These are phyloP conservation scores for Zygosaccharomyces sapae DNA, from an alignment of 1,139 yeast genomes.

Conservation along the genomic window DNA sequence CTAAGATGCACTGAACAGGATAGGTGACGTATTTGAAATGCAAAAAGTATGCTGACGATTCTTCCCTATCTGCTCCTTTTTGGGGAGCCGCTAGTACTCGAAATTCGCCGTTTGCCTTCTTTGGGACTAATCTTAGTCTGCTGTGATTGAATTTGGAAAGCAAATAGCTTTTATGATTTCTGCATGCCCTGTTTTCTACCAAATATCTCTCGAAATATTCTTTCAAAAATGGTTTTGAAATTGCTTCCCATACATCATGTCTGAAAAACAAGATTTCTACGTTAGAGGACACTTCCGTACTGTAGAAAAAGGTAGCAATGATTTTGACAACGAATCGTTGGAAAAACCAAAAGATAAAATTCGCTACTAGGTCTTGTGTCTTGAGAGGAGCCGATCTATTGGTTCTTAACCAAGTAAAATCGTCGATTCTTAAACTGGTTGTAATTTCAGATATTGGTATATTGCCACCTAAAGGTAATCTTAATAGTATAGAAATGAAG, in stretches of 20 bases:
- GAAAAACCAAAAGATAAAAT: slow-evolving; percentile 54
- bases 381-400: slow-evolving; percentile 6
- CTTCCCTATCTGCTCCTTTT: slow-evolving; percentile 30
- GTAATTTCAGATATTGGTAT: slow-evolving; percentile 34
- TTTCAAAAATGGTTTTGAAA: slow-evolving; percentile 43
- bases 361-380: slow-evolving; percentile 7
- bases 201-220: slow-evolving; percentile 41
- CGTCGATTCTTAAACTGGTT: slow-evolving; percentile 38
- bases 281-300: slow-evolving; percentile 52
- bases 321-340: slow-evolving; percentile 45
- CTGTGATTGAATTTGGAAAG: slow-evolving; percentile 37
- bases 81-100: slow-evolving; percentile 58
- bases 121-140: slow-evolving; percentile 50
- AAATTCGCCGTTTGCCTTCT: slow-evolving; percentile 45
- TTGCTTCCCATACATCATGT: slow-evolving; percentile 54
- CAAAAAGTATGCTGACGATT: slow-evolving; percentile 32
- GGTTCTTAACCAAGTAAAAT: slow-evolving; percentile 45
- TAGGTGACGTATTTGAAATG: slow-evolving; percentile 34
- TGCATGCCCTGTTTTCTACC: slow-evolving; percentile 26
- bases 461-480: slow-evolving; percentile 38
- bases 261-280: slow-evolving; percentile 48
- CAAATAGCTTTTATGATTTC: slow-evolving; percentile 26
- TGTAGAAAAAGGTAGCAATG: slow-evolving; percentile 58
- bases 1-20: slow-evolving; percentile 40
- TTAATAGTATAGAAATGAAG: slow-evolving; percentile 42